Evolutionary conservation across 805 yeast genomes (phyloP).

Genomic region (Kockiozyma suomiensis): DNA sequence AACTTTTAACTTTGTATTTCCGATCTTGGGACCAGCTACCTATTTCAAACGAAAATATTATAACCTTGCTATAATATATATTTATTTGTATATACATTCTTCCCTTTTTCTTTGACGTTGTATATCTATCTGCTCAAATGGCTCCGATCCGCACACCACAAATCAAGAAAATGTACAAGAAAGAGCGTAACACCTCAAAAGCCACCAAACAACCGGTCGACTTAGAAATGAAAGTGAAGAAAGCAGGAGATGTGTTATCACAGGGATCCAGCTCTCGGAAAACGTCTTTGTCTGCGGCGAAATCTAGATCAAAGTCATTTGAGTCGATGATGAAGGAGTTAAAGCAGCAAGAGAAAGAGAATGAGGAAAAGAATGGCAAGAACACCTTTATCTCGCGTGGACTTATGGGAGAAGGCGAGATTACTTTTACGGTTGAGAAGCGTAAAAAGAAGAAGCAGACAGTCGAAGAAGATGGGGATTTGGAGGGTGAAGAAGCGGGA

Average conservation of each 20-base stretch:
- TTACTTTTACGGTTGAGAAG: slow-evolving; percentile 27
- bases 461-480: slow-evolving; percentile 2
- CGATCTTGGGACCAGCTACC: not conserved
- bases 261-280: not conserved
- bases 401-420: slow-evolving; percentile 31
- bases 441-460: slow-evolving; percentile 16
- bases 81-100: too few species aligned
- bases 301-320: slow-evolving; percentile 16
- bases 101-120: too few species aligned
- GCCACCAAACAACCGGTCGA: slow-evolving; percentile 1
- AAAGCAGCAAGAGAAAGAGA: slow-evolving; percentile 7
- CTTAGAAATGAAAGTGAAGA: slow-evolving; percentile 6
- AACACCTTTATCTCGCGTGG: slow-evolving; percentile 21
- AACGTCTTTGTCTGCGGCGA: not conserved
- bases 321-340: slow-evolving; percentile 14
- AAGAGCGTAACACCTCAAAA: not conserved
- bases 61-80: too few species aligned
- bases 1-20: not conserved
- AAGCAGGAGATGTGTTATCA: not conserved
- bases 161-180: not conserved
- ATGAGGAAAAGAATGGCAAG: slow-evolving; percentile 2
- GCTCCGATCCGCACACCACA: slow-evolving; percentile 16
- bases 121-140: not conserved
- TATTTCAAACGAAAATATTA: too few species aligned
- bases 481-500: slow-evolving; percentile 1